These are phyloP conservation scores for Actinidia polygama DNA, from an alignment of 179 eudicot species.

Conservation along the genomic window DNA sequence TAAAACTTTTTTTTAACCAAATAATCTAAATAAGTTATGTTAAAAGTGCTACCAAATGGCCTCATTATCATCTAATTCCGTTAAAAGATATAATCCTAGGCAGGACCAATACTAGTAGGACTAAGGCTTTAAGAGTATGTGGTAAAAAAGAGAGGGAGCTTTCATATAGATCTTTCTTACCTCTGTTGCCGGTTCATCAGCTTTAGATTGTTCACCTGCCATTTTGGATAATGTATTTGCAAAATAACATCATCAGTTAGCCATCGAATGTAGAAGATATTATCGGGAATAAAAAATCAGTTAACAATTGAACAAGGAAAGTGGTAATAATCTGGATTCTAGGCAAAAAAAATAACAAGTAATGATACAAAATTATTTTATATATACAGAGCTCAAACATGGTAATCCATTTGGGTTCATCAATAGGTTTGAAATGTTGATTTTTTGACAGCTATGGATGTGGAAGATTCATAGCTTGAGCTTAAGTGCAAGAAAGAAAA, in stretches of 20 bases:
- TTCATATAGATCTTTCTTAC: conserved; percentile 15
- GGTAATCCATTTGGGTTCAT: not conserved
- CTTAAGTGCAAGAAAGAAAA: too few species aligned
- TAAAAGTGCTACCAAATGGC: not conserved
- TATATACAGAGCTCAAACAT: not conserved
- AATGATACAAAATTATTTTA: not conserved
- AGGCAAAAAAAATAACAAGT: not conserved
- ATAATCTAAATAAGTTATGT: too few species aligned
- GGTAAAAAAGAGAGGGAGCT: not conserved
- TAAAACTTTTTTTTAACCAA: too few species aligned
- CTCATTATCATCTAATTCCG: not conserved
- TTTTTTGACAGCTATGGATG: not conserved
- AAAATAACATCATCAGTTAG: conserved; percentile 5
- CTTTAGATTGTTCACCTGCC: conserved; percentile 33
- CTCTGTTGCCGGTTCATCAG: conserved; percentile 19
- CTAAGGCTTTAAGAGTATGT: not conserved
- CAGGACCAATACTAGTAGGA: not conserved
- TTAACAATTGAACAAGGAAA: not conserved
- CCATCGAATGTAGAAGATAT: not conserved
- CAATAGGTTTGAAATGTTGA: not conserved
- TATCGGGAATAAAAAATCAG: not conserved
- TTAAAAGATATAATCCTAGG: not conserved
- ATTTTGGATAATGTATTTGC: conserved; percentile 5
- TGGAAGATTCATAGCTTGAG: too few species aligned
- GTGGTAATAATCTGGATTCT: not conserved